A percentile compares a stretch with the other conserved stretches of the same genome.
These are phyloP conservation scores for Boletales sp. DNA, from an alignment of 768 basidiomycete genomes.

Conservation along the genomic window DNA sequence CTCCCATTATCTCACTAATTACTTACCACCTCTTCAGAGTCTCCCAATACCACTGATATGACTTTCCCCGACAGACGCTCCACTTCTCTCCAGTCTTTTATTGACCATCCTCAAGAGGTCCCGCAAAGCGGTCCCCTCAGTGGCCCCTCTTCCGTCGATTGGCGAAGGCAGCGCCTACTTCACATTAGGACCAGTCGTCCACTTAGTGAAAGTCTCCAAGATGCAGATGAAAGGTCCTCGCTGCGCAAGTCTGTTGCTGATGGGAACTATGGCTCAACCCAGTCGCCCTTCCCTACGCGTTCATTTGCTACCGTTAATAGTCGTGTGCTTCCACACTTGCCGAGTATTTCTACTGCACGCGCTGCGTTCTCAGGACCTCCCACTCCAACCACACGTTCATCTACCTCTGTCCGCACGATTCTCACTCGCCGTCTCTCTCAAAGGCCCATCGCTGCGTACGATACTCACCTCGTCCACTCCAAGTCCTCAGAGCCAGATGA, in stretches of 20 bases:
- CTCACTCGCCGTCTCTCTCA: conserved; percentile 41
- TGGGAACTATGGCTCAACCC: conserved; percentile 55
- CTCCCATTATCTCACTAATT: no score
- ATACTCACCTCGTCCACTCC: conserved; percentile 41
- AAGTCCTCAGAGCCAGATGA: conserved; percentile 33
- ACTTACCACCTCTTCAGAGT: no score
- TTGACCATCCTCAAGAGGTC: conserved; percentile 4
- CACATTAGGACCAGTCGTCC: conserved; percentile 40
- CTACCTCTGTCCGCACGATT: conserved; percentile 30
- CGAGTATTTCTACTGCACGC: conserved; percentile 30
- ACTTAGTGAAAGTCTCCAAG: not conserved
- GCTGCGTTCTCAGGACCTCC: conserved; percentile 36
- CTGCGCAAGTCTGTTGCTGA: conserved; percentile 28
- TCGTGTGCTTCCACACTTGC: conserved; percentile 37
- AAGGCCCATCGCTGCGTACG: conserved; percentile 74
- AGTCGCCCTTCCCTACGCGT: conserved; percentile 3
- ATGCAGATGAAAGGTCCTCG: conserved; percentile 33
- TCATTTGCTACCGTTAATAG: conserved; percentile 27
- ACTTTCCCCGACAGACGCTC: conserved; percentile 16
- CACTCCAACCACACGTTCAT: conserved; percentile 29
- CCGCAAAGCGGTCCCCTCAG: conserved; percentile 36
- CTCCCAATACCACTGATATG: conserved; percentile 11
- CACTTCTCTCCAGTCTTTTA: conserved; percentile 17
- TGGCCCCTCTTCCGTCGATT: conserved; percentile 54
- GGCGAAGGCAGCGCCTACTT: conserved; percentile 59